These are phyloP conservation scores for Penicillium psychrosexuale DNA, from an alignment of 2,329 filamentous ascomycete species.

Conservation along the genomic window DNA sequence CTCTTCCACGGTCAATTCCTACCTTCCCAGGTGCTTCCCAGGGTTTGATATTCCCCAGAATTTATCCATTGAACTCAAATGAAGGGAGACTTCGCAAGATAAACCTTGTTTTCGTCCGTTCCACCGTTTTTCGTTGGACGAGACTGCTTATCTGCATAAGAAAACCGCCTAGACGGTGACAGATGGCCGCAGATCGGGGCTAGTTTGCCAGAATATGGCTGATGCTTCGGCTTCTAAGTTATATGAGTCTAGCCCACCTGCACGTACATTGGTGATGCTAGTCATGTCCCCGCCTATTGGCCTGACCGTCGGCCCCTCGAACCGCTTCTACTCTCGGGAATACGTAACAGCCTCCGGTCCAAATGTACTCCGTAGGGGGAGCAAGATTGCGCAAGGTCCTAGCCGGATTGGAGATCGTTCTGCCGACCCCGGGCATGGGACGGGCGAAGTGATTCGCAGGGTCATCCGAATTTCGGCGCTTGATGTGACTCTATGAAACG, in stretches of 20 bases:
- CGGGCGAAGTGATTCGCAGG: constrained; percentile 14
- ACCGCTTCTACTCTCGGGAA: not conserved
- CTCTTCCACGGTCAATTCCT: not conserved
- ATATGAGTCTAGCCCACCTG: not conserved
- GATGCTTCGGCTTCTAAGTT: not conserved
- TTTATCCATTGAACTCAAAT: not conserved
- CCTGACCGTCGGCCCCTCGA: not conserved
- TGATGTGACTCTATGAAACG: not conserved
- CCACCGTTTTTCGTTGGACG: not conserved
- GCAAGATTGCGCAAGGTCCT: constrained; percentile 6
- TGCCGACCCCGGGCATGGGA: constrained; percentile 12
- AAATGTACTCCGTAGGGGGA: not conserved
- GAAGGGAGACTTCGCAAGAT: not conserved
- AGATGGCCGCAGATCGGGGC: not conserved
- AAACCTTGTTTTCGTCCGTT: not conserved
- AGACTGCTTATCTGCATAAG: constrained; percentile 1
- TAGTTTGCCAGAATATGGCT: not conserved
- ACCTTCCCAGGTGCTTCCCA: not conserved
- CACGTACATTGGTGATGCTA: not conserved
- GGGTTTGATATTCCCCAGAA: not conserved
- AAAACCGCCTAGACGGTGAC: not conserved
- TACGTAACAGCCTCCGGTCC: constrained; percentile 6
- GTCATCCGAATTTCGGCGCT: constrained; percentile 22
- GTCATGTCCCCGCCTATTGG: constrained; percentile 3
- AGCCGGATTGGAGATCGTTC: constrained; percentile 15